Evolutionary conservation across 2,329 filamentous ascomycete species (phyloP).

Genomic region (Podosphaera aphanis): DNA sequence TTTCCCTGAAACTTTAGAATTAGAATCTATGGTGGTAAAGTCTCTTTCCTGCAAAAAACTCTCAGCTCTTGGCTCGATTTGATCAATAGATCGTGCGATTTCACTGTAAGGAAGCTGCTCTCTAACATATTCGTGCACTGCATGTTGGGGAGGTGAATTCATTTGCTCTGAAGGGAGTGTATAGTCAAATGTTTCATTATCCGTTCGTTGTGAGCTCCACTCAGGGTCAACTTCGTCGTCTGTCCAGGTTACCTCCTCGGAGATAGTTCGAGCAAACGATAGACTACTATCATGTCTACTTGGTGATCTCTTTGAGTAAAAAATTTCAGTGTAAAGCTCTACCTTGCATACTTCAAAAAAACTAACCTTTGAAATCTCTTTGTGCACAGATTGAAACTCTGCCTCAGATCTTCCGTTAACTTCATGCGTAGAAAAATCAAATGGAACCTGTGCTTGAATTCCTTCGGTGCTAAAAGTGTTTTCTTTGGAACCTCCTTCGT

Average conservation of each 20-base stretch:
- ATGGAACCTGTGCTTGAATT: neutral
- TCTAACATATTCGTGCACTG: slow-evolving; percentile 19
- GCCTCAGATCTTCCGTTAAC: neutral
- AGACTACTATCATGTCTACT: slow-evolving; percentile 34
- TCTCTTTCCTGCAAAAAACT: slow-evolving; percentile 19
- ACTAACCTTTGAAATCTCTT: neutral
- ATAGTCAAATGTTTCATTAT: slow-evolving; percentile 34
- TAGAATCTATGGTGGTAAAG: slow-evolving; percentile 20
- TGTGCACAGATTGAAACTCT: neutral
- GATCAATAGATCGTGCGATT: slow-evolving; percentile 27
- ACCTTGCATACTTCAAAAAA: neutral
- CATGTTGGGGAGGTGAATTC: slow-evolving; percentile 39
- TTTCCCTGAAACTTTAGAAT: neutral
- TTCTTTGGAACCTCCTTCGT: neutral
- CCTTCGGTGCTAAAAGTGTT: neutral
- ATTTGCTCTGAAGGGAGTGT: slow-evolving; percentile 33
- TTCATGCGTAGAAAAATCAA: neutral
- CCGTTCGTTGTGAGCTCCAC: slow-evolving; percentile 27
- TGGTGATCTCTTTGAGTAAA: slow-evolving; percentile 2
- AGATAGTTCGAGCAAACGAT: slow-evolving; percentile 40
- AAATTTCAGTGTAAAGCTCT: slow-evolving; percentile 4
- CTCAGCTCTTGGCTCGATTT: slow-evolving; percentile 21
- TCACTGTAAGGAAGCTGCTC: slow-evolving; percentile 25
- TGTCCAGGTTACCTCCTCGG: slow-evolving; percentile 35
- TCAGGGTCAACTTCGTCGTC: slow-evolving; percentile 28